Percentiles rank a stretch among this genome's conserved stretches.
Evolutionary conservation across 805 yeast species (phyloP).

Genomic region (Yarrowia phangngaensis): DNA sequence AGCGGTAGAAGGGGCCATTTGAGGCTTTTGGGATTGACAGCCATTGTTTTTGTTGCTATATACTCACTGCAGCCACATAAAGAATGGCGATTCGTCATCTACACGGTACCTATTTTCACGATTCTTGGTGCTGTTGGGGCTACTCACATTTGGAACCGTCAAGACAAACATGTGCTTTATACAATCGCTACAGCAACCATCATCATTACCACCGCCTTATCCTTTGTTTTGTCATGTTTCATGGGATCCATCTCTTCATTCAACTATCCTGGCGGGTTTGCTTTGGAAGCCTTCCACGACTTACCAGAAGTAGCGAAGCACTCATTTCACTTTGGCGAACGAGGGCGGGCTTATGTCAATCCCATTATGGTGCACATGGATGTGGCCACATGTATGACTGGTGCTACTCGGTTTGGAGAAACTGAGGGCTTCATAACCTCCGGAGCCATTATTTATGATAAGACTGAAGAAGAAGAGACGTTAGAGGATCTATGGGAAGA

Average conservation of each 20-base stretch:
- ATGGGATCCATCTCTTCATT: constrained; percentile 61
- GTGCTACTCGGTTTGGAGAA: constrained; percentile 73
- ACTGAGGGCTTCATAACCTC: constrained; percentile 39
- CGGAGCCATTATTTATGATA: constrained; percentile 54
- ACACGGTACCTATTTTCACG: constrained; percentile 66
- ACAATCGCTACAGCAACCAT: constrained; percentile 38
- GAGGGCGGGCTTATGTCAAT: constrained; percentile 28
- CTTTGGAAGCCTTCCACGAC: constrained; percentile 53
- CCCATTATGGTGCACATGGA: constrained; percentile 62
- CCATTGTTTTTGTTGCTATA: constrained; percentile 52
- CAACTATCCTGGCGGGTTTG: constrained; percentile 90
- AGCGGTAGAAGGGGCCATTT: constrained; percentile 34
- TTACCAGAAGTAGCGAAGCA: constrained; percentile 36
- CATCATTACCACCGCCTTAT: constrained; percentile 39
- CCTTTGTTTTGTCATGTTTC: constrained; percentile 45
- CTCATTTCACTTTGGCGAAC: constrained; percentile 22
- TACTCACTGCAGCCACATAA: constrained; percentile 86
- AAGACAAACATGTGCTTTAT: constrained; percentile 31
- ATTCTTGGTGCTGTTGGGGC: constrained; percentile 63
- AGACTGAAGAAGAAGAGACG: constrained; percentile 53
- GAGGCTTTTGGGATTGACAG: constrained; percentile 49
- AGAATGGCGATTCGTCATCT: constrained; percentile 88
- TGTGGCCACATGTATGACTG: constrained; percentile 81
- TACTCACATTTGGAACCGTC: constrained; percentile 41
- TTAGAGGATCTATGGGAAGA: constrained; percentile 46